Conservation (phyloP, 805 yeast genomes). For the Blastobotrys muscicola region DNA sequence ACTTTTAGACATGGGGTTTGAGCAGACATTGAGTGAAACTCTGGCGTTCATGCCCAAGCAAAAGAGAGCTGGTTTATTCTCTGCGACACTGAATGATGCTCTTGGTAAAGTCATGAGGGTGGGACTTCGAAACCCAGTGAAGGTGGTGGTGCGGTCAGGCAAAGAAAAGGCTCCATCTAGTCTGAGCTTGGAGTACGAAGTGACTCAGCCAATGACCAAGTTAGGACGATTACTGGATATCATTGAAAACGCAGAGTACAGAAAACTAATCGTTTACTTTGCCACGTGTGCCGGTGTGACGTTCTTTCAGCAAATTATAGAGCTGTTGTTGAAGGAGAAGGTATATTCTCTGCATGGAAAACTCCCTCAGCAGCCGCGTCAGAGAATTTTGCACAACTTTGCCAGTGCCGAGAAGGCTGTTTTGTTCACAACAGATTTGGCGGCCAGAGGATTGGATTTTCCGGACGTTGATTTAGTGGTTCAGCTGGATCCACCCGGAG, state of each 20-base stretch:
- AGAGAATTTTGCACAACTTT: slow-evolving; percentile 60
- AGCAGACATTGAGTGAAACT: slow-evolving; percentile 56
- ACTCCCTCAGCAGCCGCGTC: slow-evolving; percentile 67
- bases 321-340: slow-evolving; percentile 30
- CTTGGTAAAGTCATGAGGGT: slow-evolving; percentile 70
- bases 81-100: slow-evolving; percentile 85
- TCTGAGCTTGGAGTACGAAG: slow-evolving; percentile 51
- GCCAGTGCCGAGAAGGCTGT: slow-evolving; percentile 42
- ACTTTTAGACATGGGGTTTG: slow-evolving; percentile 68
- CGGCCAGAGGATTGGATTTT: slow-evolving; percentile 93
- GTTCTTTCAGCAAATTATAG: slow-evolving; percentile 55
- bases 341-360: slow-evolving; percentile 86
- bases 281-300: slow-evolving; percentile 86
- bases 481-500: slow-evolving; percentile 93
- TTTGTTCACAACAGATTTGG: slow-evolving; percentile 92
- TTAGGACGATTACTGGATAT: slow-evolving; percentile 48
- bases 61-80: slow-evolving; percentile 85
- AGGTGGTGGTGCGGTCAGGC: slow-evolving; percentile 55
- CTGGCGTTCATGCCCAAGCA: slow-evolving; percentile 73
- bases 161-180: slow-evolving; percentile 47
- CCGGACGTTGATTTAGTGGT: slow-evolving; percentile 90
- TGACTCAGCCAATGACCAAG: slow-evolving; percentile 52
- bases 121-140: slow-evolving; percentile 90
- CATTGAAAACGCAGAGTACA: slow-evolving; percentile 45
- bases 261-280: slow-evolving; percentile 81